phyloP scores from a whole-genome alignment of 306 rosid genomes.

The Lupinus albus region DNA sequence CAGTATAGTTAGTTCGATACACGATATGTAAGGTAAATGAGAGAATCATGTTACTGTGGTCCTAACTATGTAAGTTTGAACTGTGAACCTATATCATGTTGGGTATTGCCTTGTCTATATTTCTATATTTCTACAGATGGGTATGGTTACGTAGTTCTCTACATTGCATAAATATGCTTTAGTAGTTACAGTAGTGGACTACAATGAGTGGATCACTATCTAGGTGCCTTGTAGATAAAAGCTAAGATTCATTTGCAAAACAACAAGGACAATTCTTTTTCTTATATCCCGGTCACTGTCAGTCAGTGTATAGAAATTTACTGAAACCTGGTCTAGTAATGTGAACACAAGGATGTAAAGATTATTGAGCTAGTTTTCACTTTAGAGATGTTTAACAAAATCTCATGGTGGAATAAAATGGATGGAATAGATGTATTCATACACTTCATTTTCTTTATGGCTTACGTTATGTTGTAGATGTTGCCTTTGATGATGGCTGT shows the following conservation, averaged over 20 bases:
- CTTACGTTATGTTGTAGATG: not conserved
- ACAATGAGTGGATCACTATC: not conserved
- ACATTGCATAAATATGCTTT: not conserved
- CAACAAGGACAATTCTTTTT: not conserved
- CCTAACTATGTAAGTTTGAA: not conserved
- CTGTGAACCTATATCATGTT: slow-evolving; percentile 26
- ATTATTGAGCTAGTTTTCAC: not conserved
- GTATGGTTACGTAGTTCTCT: too few relatives aligned
- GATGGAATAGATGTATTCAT: not conserved
- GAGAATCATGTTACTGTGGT: slow-evolving; percentile 11
- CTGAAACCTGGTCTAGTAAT: not conserved
- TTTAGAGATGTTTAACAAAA: not conserved
- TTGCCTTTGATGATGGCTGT: not conserved
- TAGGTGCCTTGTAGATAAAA: not conserved
- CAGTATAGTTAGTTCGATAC: too few relatives aligned
- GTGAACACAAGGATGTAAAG: not conserved
- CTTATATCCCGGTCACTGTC: not conserved
- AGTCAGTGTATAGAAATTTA: not conserved
- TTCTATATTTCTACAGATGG: too few relatives aligned
- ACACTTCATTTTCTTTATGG: not conserved
- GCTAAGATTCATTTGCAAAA: not conserved
- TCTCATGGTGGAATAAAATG: not conserved
- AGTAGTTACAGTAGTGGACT: not conserved
- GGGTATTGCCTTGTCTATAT: not conserved
- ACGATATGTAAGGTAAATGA: too few relatives aligned